phyloP scores from a whole-genome alignment of 805 yeast species.

The Saturnispora diversa region DNA sequence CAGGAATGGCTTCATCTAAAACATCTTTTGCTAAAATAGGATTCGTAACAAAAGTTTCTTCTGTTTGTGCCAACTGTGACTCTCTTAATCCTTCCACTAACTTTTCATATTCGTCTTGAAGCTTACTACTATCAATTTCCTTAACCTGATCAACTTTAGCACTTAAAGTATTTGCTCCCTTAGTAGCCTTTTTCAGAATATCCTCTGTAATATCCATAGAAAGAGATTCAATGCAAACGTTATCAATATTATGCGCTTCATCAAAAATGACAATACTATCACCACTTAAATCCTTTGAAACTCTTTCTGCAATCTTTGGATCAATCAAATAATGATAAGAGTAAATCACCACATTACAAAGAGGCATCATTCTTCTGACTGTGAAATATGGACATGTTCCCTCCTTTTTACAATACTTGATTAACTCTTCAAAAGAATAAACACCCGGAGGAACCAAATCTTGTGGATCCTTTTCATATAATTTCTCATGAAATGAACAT shows the following conservation, averaged over 20 bases:
- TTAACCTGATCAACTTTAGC: constrained; percentile 80
- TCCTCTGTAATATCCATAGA: constrained; percentile 91
- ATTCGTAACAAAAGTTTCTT: constrained; percentile 70
- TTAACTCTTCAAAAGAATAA: constrained; percentile 80
- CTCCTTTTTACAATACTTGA: constrained; percentile 65
- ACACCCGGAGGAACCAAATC: constrained; percentile 89
- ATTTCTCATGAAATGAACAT: constrained; percentile 87
- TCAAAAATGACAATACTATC: constrained; percentile 93
- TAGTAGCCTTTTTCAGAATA: constrained; percentile 72
- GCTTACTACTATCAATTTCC: constrained; percentile 67
- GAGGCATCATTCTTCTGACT: constrained; percentile 94
- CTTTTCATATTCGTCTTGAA: constrained; percentile 86
- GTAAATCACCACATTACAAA: constrained; percentile 89
- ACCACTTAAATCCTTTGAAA: constrained; percentile 82
- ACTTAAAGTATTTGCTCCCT: constrained; percentile 76
- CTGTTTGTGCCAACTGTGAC: constrained; percentile 53
- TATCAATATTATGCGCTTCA: constrained; percentile 98
- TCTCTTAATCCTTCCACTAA: constrained; percentile 84
- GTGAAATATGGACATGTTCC: constrained; percentile 95
- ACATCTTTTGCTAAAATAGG: constrained; percentile 84
- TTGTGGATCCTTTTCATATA: constrained; percentile 80
- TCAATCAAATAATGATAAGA: constrained; percentile 94
- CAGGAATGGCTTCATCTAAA: constrained; percentile 90
- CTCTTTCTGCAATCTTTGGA: constrained; percentile 95
- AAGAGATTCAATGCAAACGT: constrained; percentile 93